Conservation (phyloP, 1,284 basidiomycete species). For the Coniophora puteana region DNA sequence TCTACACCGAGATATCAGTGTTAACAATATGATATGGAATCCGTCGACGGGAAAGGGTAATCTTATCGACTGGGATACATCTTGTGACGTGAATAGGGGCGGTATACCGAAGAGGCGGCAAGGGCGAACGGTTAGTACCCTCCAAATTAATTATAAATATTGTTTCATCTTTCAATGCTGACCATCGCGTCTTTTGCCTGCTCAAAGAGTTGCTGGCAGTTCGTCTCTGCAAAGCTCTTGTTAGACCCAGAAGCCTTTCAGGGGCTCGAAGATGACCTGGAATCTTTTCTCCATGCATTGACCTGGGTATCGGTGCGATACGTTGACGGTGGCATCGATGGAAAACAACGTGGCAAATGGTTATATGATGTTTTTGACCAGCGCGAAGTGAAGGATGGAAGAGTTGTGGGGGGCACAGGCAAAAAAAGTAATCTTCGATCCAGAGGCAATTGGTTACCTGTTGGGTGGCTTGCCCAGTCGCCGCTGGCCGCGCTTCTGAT, state of each 20-base stretch:
- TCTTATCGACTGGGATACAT: conserved; percentile 4
- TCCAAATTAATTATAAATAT: too few species aligned
- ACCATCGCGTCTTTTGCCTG: too few species aligned
- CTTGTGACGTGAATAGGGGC: background rate
- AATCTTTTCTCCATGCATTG: conserved; percentile 9
- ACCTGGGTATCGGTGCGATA: background rate
- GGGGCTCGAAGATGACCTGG: conserved; percentile 4
- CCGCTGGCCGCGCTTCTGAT: too few species aligned
- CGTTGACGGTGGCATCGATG: too few species aligned
- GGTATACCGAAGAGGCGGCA: background rate
- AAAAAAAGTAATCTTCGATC: too few species aligned
- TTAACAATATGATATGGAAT: conserved; percentile 5
- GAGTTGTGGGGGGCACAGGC: too few species aligned
- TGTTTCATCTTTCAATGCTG: background rate
- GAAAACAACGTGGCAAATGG: too few species aligned
- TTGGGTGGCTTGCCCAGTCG: too few species aligned
- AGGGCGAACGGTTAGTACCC: background rate
- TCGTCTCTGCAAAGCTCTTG: conserved; percentile 6
- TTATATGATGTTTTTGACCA: too few species aligned
- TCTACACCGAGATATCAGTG: conserved; percentile 7
- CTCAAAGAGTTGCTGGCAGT: conserved; percentile 4
- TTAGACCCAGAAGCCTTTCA: conserved; percentile 1
- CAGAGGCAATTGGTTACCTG: too few species aligned
- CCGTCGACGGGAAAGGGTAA: background rate
- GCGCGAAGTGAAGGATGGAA: too few species aligned